Evolutionary conservation across 257 asterid species (phyloP).

Genomic region (Pogostemon cablin): DNA sequence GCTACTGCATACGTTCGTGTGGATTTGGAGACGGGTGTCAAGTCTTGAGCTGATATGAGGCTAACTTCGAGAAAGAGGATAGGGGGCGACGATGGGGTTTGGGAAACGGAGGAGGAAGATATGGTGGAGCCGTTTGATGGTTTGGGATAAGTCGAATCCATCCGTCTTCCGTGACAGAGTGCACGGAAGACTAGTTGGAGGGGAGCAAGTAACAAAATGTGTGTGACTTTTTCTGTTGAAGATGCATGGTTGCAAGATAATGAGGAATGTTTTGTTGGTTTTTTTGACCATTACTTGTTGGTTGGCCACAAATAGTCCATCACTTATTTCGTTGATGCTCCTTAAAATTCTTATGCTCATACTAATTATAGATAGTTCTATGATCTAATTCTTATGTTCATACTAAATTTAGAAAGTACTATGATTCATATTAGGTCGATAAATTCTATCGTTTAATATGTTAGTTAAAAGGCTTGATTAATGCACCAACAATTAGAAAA

Average conservation of each 20-base stretch:
- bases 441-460: too few species aligned
- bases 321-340: conserved; percentile 25
- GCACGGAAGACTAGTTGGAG: conserved; percentile 24
- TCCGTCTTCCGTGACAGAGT: conserved; percentile 34
- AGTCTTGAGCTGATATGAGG: conserved; percentile 75
- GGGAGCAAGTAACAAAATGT: conserved; percentile 16
- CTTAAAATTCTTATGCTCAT: background rate
- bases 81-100: background rate
- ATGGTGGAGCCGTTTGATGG: conserved; percentile 53
- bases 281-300: conserved; percentile 44
- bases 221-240: conserved; percentile 28
- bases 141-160: conserved; percentile 47
- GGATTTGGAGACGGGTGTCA: conserved; percentile 57
- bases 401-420: too few species aligned
- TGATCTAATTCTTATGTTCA: too few species aligned
- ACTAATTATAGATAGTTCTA: too few species aligned
- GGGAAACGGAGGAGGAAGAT: conserved; percentile 39
- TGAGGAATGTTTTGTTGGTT: conserved; percentile 30
- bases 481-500: too few species aligned
- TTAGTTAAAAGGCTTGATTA: too few species aligned
- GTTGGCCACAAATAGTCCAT: conserved; percentile 31
- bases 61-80: conserved; percentile 48
- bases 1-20: conserved; percentile 64
- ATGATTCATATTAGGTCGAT: too few species aligned
- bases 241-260: conserved; percentile 34